phyloP scores from a whole-genome alignment of 23 red algal genomes.

The Chondrus crispus region DNA sequence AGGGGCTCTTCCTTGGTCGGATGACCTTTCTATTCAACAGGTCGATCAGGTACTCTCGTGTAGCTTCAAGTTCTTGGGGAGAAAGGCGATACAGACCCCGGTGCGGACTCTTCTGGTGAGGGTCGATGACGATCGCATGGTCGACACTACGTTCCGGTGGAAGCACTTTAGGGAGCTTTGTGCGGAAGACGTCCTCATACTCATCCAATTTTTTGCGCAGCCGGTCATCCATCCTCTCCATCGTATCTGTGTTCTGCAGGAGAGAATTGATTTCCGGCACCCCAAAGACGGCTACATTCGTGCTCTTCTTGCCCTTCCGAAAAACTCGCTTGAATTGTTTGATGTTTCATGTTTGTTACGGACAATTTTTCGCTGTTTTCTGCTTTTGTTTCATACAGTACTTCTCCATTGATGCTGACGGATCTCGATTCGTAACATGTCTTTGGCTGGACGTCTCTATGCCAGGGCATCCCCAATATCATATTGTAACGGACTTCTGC shows the following conservation, averaged over 20 bases:
- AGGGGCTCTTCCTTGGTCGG: background rate
- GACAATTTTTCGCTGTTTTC: background rate
- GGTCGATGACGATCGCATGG: background rate
- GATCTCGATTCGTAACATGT: background rate
- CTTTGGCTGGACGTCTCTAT: background rate
- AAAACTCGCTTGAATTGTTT: no score
- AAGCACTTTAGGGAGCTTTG: background rate
- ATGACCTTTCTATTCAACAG: background rate
- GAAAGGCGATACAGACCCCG: background rate
- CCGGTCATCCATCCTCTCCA: no score
- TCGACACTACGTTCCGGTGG: background rate
- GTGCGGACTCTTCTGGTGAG: background rate
- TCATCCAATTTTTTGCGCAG: no score
- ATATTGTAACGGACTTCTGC: background rate
- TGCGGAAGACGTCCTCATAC: background rate
- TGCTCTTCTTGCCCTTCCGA: no score
- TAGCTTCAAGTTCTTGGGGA: background rate
- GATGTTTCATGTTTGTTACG: background rate
- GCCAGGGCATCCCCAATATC: background rate
- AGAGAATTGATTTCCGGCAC: no score
- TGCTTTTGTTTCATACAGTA: background rate
- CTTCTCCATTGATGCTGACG: background rate
- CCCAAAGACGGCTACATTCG: no score
- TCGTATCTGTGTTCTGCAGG: no score
- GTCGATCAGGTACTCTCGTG: background rate